phyloP scores from a whole-genome alignment of 495 filamentous ascomycete species.

The Ramalina intermedia region DNA sequence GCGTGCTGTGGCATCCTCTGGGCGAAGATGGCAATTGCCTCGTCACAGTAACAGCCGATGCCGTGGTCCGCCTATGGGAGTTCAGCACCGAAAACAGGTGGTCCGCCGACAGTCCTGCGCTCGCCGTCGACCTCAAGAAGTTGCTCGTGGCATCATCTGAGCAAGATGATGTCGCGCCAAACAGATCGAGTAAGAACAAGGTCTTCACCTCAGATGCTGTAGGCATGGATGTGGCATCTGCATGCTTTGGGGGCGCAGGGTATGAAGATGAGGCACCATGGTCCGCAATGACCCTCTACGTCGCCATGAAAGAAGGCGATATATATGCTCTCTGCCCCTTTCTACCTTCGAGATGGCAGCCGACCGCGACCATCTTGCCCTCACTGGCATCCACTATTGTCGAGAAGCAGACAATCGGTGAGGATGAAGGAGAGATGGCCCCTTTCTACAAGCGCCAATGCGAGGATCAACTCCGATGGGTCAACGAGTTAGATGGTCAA shows the following conservation, averaged over 20 bases:
- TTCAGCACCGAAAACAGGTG: constrained; percentile 61
- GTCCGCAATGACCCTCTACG: constrained; percentile 84
- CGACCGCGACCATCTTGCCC: constrained; percentile 58
- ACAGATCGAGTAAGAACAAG: constrained; percentile 53
- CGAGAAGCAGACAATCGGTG: constrained; percentile 43
- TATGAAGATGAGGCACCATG: constrained; percentile 55
- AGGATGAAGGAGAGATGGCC: constrained; percentile 40
- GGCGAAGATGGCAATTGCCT: constrained; percentile 56
- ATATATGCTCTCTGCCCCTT: constrained; percentile 85
- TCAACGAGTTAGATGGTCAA: constrained; percentile 66
- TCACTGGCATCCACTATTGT: constrained; percentile 62
- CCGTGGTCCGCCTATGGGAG: constrained; percentile 79
- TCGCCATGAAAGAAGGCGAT: constrained; percentile 77
- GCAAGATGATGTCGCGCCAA: constrained; percentile 62
- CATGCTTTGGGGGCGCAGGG: constrained; percentile 62
- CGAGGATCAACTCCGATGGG: constrained; percentile 65
- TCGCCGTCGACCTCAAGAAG: constrained; percentile 70
- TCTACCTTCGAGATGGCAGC: constrained; percentile 66
- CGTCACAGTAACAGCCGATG: constrained; percentile 74
- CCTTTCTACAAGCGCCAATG: constrained; percentile 44
- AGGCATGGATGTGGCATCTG: constrained; percentile 78
- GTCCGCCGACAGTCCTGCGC: constrained; percentile 68
- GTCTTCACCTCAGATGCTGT: constrained; percentile 71
- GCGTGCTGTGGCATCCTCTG: constrained; percentile 76
- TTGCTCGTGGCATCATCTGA: constrained; percentile 62